Percentiles rank a stretch among this genome's conserved stretches.
These are phyloP conservation scores for Stephania japonica DNA, from an alignment of 164 flowering plant species.

Conservation along the genomic window DNA sequence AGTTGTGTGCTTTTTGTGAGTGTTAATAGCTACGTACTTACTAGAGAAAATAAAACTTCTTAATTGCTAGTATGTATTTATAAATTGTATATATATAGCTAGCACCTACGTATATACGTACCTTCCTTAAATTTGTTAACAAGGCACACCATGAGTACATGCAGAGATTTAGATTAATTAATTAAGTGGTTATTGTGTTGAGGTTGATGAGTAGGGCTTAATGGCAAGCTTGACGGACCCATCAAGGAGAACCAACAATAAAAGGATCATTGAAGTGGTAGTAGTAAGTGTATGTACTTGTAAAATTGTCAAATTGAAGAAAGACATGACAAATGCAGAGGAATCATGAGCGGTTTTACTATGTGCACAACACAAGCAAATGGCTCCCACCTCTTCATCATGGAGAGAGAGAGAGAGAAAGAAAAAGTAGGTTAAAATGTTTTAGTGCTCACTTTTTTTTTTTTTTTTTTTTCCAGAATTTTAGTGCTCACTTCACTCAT, in stretches of 20 bases:
- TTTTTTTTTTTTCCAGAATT: too few relatives aligned
- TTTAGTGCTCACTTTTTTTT: not conserved
- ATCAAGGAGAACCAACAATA: not conserved
- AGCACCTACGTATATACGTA: too few relatives aligned
- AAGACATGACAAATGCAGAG: not conserved
- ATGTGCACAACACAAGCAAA: not conserved
- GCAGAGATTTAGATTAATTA: too few relatives aligned
- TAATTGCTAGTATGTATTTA: too few relatives aligned
- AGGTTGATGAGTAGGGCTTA: too few relatives aligned
- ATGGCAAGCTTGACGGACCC: not conserved
- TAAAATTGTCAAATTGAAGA: not conserved
- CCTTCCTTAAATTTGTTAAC: too few relatives aligned
- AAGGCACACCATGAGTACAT: too few relatives aligned
- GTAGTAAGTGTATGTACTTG: not conserved
- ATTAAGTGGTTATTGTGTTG: too few relatives aligned
- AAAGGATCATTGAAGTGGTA: not conserved
- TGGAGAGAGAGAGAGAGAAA: not conserved
- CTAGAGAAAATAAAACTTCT: too few relatives aligned
- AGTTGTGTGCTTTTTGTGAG: too few relatives aligned
- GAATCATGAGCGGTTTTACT: constrained; percentile 1
- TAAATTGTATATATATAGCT: too few relatives aligned
- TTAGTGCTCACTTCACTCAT: not conserved
- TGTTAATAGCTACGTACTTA: too few relatives aligned
- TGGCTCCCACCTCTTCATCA: not conserved
- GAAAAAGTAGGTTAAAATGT: not conserved